Conservation (phyloP, 1,284 basidiomycete species). For the Tremellales sp. region DNA sequence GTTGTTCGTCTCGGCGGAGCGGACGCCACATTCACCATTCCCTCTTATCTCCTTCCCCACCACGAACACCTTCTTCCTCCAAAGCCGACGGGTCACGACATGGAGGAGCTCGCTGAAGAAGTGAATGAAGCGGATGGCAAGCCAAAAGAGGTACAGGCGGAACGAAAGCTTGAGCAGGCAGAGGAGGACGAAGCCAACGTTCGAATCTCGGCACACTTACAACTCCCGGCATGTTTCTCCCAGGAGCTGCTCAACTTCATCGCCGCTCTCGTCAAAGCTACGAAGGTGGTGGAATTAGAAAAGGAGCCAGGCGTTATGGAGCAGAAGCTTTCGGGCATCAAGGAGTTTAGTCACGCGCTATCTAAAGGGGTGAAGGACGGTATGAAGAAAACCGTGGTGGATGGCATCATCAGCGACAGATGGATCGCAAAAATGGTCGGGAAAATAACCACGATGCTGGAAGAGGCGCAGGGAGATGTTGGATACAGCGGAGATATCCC, state of each 20-base stretch:
- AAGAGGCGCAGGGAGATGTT: constrained; percentile 19
- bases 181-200: constrained; percentile 20
- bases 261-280: constrained; percentile 21
- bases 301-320: constrained; percentile 16
- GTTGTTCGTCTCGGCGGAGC: constrained; percentile 17
- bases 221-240: constrained; percentile 17
- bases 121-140: constrained; percentile 14
- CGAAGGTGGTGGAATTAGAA: constrained; percentile 22
- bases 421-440: constrained; percentile 28
- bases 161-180: constrained; percentile 12
- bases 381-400: constrained; percentile 20
- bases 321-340: constrained; percentile 13
- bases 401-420: constrained; percentile 19
- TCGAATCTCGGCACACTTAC: constrained; percentile 14
- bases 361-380: constrained; percentile 21
- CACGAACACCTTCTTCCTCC: constrained; percentile 20
- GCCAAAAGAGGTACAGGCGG: constrained; percentile 14
- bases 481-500: constrained; percentile 23
- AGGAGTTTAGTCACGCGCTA: constrained; percentile 18
- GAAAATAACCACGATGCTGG: constrained; percentile 15
- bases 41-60: constrained; percentile 19
- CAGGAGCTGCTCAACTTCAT: constrained; percentile 23
- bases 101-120: constrained; percentile 7
- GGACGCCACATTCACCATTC: constrained; percentile 18
- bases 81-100: constrained; percentile 5